Evolutionary conservation across 371 early-diverging fungal species (phyloP), one percentile per base, ranked within the genome.

Genomic region (Massospora cicadina): DNA sequence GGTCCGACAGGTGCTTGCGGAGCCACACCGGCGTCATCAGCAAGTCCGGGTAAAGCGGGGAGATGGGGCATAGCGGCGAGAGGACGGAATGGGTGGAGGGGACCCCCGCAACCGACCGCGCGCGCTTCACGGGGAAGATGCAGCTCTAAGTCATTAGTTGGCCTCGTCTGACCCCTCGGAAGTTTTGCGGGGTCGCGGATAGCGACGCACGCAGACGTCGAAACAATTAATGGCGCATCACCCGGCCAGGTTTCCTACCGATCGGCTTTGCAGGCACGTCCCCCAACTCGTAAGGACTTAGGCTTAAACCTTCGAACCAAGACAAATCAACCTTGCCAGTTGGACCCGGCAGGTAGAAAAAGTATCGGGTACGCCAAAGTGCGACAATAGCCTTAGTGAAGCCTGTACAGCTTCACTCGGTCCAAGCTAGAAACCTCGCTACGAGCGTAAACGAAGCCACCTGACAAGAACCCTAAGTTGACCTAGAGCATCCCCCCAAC

Each of bases 21-120:
- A 88, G 68, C 89, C 89, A 92, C 7, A 71, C 59, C 0, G 89
- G 81, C 0, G 82, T 74, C 72, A 92, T 81, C 29, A 90, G 70
- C 23, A 91, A 91, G 70, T 90, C 90, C 0, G 93, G 93, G 75
- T 81, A 76, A 43, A 90, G 68, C 0, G 87, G 85, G 3, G 91
- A 90, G 2, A 77, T 71, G 7, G 78, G 73, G 10, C 75, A 77
- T 1, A 81, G 72, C 0, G 92, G 92, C 3, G 90, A 89, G 2
- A 90, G 71, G 1, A 77, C 66, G 1, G 84, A 69, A 60, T 66
- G 66, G 33, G 65, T 61, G 31, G 58, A 57, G 13, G 28, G 23
- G 28, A 54, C 13, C 2, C 63, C 33, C 5, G 12, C 13, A 28
- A 23, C 2, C 1, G 64, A 63, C 25, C 28, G 24, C 21, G 24